A percentile compares a stretch with the other conserved stretches of the same genome.
Evolutionary conservation across 1,284 basidiomycete species (phyloP).

Genomic region (Ceratobasidium sp.): DNA sequence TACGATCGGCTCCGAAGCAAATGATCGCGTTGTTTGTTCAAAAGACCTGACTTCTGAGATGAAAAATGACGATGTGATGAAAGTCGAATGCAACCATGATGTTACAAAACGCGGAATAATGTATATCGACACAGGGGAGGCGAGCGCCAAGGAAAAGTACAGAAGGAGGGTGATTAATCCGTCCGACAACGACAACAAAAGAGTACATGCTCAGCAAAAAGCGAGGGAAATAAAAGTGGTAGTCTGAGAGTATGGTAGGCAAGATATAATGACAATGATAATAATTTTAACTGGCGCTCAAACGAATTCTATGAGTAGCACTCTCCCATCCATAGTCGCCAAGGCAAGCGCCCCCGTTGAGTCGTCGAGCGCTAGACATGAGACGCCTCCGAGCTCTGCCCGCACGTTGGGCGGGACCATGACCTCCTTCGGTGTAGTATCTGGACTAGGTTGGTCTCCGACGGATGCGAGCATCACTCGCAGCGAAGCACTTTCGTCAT

Average conservation of each 20-base stretch:
- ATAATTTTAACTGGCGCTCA: not conserved
- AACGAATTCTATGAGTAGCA: constrained; percentile 39
- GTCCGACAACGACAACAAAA: constrained; percentile 17
- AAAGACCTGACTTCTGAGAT: not conserved
- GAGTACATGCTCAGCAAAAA: not conserved
- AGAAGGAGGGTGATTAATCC: constrained; percentile 24
- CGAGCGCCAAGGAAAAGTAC: constrained; percentile 9
- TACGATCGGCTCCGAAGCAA: constrained; percentile 16
- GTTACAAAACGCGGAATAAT: not conserved
- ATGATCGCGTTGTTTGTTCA: not conserved
- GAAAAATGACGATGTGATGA: constrained; percentile 16
- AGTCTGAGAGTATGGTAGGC: not conserved
- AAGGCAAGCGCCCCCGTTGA: constrained; percentile 32
- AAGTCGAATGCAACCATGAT: not conserved
- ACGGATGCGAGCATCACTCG: constrained; percentile 39
- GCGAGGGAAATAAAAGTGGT: not conserved
- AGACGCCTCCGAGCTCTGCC: constrained; percentile 15
- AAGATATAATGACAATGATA: not conserved
- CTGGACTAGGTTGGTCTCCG: not conserved
- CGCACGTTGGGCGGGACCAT: constrained; percentile 13
- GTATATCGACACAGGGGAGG: not conserved
- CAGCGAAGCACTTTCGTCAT: constrained; percentile 35
- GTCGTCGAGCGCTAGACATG: constrained; percentile 41
- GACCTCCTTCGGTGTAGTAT: constrained; percentile 23
- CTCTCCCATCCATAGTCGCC: constrained; percentile 35